A percentile compares a stretch with the other conserved stretches of the same genome.
Conservation (phyloP, 2,329 filamentous ascomycete genomes). For the Curvularia sp. region DNA sequence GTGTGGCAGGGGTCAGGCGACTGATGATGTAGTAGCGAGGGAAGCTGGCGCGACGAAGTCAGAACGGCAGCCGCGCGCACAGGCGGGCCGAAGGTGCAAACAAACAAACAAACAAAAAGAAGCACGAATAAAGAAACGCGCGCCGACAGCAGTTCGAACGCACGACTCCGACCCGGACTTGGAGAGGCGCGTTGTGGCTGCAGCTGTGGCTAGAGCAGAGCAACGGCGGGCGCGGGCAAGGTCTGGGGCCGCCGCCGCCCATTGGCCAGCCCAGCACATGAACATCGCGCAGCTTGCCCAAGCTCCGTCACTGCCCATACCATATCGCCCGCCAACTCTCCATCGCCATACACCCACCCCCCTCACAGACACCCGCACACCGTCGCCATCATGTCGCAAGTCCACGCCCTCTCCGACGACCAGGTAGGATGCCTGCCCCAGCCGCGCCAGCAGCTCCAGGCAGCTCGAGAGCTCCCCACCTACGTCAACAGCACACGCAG, state of each 20-base stretch:
- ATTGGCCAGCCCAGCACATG: slow-evolving; percentile 17
- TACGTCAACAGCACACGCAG: slow-evolving; percentile 36
- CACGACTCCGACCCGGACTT: background rate
- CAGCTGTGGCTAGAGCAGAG: background rate
- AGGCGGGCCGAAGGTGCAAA: background rate
- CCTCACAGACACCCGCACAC: slow-evolving; percentile 9
- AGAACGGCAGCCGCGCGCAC: background rate
- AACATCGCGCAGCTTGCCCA: slow-evolving; percentile 31
- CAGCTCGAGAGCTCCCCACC: slow-evolving; percentile 43
- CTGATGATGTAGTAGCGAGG: slow-evolving; percentile 38
- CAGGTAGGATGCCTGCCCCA: slow-evolving; percentile 66
- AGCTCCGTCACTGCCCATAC: slow-evolving; percentile 31
- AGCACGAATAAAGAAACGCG: background rate
- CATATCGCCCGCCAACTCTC: slow-evolving; percentile 13
- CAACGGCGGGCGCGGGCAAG: slow-evolving; percentile 14
- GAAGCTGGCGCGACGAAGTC: slow-evolving; percentile 5
- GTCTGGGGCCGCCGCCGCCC: slow-evolving; percentile 19
- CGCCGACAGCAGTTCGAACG: background rate
- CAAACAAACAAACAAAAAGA: background rate
- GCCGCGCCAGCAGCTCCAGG: background rate
- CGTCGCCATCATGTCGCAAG: slow-evolving; percentile 80
- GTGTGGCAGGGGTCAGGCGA: slow-evolving; percentile 39
- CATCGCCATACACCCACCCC: slow-evolving; percentile 8
- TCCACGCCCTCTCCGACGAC: slow-evolving; percentile 95
- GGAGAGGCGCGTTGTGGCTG: background rate